Evolutionary conservation across 345 rosid genomes (phyloP), one percentile per base, ranked within the genome.

Genomic region (Acer saccharum): DNA sequence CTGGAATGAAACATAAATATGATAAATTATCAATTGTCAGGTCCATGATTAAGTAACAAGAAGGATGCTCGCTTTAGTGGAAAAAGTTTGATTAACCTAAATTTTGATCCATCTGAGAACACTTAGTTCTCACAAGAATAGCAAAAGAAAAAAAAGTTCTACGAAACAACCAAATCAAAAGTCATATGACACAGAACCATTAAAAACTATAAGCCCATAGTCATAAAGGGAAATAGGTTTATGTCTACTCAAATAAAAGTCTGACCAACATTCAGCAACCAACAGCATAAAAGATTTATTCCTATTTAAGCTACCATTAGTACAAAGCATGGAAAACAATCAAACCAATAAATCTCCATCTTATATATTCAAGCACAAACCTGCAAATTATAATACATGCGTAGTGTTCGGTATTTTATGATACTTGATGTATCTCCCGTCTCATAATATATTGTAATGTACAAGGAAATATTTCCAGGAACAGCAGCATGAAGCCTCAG

Each of bases 401-500:
- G 90, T 57, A 96, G 86, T 62, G 90, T 88, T 81, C 98, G 98
- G 90, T 90, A 96, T 82, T 84, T 96, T 88, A 96, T 87, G 87
- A 77, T 50, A 82, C 90, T 87, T 81, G 97, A 88, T 76, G 72
- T 82, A 85, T 89, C 89, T 82, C 77, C 95, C 83, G 91, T 86
- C 90, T 93, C 99, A 82, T 92, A 96, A 90, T 92, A 96, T 83
- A 94, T 81, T 64, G 90, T 85, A 68, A 94, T 74, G 73, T 79
- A 85, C 83, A 92, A 77, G 58, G 92, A 88, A 73, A 88, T 79
- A 35, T 80, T 85, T 86, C 98, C 99, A 77, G 98, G 95, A 74
- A 81, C 83, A 79, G 99, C 92, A 85, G 99, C 98, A 69, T 89
- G 98, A 84, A 94, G 79, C 99, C 99, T 94, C 52, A 96, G 87